Evolutionary conservation across 805 yeast genomes (phyloP).

Genomic region (Tetrapisispora fleetii): DNA sequence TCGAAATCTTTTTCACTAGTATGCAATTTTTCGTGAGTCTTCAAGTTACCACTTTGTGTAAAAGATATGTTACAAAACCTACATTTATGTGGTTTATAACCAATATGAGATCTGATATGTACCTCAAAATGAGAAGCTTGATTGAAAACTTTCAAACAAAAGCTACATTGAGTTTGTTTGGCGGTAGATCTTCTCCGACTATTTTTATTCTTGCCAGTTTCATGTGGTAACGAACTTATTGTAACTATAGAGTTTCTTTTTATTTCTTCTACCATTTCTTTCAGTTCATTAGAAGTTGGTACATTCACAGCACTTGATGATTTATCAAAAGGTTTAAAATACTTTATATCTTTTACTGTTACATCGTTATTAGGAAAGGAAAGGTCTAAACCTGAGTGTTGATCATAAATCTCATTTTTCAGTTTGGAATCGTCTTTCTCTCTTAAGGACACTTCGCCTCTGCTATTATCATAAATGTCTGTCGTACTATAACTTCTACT

Average conservation of each 20-base stretch:
- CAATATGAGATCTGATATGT: constrained; percentile 80
- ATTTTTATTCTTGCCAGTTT: not conserved
- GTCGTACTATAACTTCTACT: constrained; percentile 1
- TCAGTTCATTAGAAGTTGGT: not conserved
- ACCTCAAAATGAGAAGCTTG: constrained; percentile 88
- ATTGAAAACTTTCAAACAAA: constrained; percentile 71
- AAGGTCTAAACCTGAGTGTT: not conserved
- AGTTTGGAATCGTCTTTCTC: not conserved
- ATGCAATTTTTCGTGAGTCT: constrained; percentile 78
- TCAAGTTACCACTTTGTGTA: constrained; percentile 82
- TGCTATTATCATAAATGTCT: not conserved
- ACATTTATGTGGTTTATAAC: constrained; percentile 76
- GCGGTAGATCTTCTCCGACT: not conserved
- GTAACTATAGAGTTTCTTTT: not conserved
- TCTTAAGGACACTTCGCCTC: not conserved
- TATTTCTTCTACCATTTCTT: not conserved
- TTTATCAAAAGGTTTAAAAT: not conserved
- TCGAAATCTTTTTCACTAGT: constrained; percentile 88
- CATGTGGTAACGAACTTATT: not conserved
- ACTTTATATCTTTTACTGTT: not conserved
- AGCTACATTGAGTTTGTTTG: constrained; percentile 60
- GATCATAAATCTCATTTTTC: not conserved
- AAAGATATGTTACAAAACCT: constrained; percentile 68
- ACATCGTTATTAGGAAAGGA: too few relatives aligned
- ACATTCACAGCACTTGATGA: not conserved